Base-by-base conservation (phyloP, 1,284 basidiomycete genomes). In the Papiliotrema nemorosa region DNA sequence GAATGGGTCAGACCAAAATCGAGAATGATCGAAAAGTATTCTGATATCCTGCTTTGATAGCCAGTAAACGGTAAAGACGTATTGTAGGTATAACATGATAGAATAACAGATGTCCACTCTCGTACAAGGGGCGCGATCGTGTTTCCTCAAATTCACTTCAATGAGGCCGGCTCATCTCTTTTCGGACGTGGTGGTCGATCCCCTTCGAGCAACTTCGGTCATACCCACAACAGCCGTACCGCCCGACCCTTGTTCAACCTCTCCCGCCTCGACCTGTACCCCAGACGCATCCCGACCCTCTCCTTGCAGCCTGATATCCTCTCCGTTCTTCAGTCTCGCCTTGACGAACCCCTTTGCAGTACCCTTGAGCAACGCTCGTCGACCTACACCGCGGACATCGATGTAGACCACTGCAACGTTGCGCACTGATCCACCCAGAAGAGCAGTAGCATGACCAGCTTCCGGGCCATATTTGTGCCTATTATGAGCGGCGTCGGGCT, bases 341-440 rank as follows among this genome's bases (percentile, higher is more conserved):
- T 72, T 73, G 57, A 75, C 61, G 44, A 67, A 68, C 3, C 73
- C 72, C 54, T 74, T 72, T 9, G 70, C 70, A 3, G 68, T 69
- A 7, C 59, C 58, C 75, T 79, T 84, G 62, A 90, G 73, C 47
- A 90, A 66, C 3, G 85, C 86, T 41, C 80, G 76, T 55, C 86
- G 74, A 3, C 85, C 87, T 29, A 88, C 79, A 0, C 87, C 86
- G 1, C 78, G 76, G 73, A 85, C 78, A 66, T 89, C 86, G 47
- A 88, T 80, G 67, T 88, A 88, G 31, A 89, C 84, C 31, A 88
- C 78, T 2, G 80, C 83, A 21, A 87, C 81, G 72, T 89, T 88
- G 51, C 80, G 77, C 2, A 77, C 73, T 29, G 81, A 82, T 0
- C 83, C 83, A 14, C 84, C 84, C 7, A 82, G 78, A 50, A 84